These are phyloP conservation scores for baker's yeast (Saccharomyces cerevisiae) DNA, from an alignment of 805 yeast species.

Conservation along the genomic window DNA sequence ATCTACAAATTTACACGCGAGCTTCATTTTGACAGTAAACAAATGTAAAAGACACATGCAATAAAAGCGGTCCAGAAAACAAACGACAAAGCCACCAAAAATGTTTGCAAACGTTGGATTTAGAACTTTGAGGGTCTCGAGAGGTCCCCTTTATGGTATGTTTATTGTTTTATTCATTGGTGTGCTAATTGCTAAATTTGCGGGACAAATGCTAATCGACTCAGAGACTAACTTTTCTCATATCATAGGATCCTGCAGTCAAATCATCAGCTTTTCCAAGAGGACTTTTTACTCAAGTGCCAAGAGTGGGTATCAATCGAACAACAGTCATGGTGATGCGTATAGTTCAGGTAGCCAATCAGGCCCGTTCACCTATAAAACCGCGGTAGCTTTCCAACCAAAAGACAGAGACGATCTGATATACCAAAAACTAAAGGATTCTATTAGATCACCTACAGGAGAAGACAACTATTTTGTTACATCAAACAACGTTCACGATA, in stretches of 20 bases:
- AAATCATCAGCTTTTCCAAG: constrained; percentile 9
- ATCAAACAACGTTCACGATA: constrained; percentile 18
- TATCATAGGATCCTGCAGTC: constrained; percentile 2
- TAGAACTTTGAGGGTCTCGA: constrained; percentile 8
- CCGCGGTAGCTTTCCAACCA: constrained; percentile 68
- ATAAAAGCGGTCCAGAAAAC: not conserved
- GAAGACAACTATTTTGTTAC: constrained; percentile 59
- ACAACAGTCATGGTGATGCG: constrained; percentile 1
- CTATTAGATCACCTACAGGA: constrained; percentile 55
- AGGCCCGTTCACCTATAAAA: constrained; percentile 36
- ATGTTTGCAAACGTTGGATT: constrained; percentile 15
- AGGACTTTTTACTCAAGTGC: constrained; percentile 15
- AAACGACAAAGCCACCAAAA: not conserved
- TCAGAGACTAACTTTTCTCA: constrained; percentile 3
- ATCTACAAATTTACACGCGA: not conserved
- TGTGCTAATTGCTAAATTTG: constrained; percentile 6
- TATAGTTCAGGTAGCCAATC: constrained; percentile 4
- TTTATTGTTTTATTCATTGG: constrained; percentile 9
- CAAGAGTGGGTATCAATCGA: not conserved
- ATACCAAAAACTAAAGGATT: constrained; percentile 30
- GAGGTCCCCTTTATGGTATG: constrained; percentile 17
- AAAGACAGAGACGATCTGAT: constrained; percentile 53
- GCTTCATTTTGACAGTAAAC: not conserved
- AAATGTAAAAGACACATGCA: not conserved
- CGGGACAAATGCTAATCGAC: constrained; percentile 16